Conservation (phyloP, 257 asterid species). For the Nicotiana tomentosiformis region DNA sequence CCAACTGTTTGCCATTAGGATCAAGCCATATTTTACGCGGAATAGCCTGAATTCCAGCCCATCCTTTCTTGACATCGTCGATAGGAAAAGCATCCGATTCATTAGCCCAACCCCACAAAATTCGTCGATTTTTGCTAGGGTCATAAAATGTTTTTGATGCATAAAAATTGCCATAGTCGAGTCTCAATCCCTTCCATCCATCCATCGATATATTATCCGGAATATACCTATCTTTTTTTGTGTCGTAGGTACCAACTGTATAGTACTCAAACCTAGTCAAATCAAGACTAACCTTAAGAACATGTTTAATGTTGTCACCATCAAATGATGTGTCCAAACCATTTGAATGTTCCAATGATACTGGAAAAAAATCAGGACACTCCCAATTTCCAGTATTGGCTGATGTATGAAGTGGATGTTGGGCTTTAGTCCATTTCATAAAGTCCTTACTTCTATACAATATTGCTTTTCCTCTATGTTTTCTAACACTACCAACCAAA, state of each 20-base stretch:
- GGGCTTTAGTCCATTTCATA: neutral
- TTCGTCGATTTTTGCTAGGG: neutral
- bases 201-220: neutral
- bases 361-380: constrained; percentile 4
- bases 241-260: neutral
- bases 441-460: constrained; percentile 19
- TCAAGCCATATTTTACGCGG: neutral
- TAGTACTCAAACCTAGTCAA: neutral
- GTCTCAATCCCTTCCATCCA: neutral
- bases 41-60: constrained; percentile 9
- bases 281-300: neutral
- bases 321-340: neutral
- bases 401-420: neutral
- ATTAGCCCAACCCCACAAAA: constrained; percentile 4
- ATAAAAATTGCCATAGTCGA: constrained; percentile 6
- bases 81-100: neutral
- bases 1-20: neutral
- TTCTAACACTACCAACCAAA: constrained; percentile 7
- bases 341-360: neutral
- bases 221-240: neutral
- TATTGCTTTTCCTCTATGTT: constrained; percentile 5
- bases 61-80: neutral
- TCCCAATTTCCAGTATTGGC: neutral
- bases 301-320: neutral
- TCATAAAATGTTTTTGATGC: neutral